Percentiles rank a stretch among this genome's conserved stretches.
Evolutionary conservation across 208 protist genomes (phyloP).

Genomic region (Spongospora subterranea): DNA sequence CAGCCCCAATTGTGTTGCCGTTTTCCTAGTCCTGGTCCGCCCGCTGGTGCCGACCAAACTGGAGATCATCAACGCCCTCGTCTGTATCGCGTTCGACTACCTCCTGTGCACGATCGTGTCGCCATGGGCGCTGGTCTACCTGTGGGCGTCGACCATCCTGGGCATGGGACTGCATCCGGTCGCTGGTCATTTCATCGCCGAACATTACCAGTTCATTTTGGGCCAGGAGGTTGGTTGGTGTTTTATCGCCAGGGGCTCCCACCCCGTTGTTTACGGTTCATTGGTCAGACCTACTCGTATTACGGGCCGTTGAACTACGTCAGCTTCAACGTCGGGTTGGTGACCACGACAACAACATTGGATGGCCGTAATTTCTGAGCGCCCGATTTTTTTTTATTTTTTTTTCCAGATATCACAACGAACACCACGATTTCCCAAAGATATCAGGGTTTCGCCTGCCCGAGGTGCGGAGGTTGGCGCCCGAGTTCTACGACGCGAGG

Average conservation of each 20-base stretch:
- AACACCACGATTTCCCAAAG: slow-evolving; percentile 96
- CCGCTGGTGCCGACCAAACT: slow-evolving; percentile 36
- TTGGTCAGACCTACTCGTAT: slow-evolving; percentile 93
- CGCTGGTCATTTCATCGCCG: slow-evolving; percentile 86
- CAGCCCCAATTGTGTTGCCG: background rate
- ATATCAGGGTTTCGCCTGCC: slow-evolving; percentile 85
- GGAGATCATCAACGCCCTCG: slow-evolving; percentile 68
- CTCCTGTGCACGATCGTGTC: slow-evolving; percentile 75
- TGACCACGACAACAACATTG: too few relatives aligned
- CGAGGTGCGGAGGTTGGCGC: slow-evolving; percentile 83
- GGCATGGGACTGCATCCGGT: slow-evolving; percentile 84
- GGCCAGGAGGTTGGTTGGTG: slow-evolving; percentile 69
- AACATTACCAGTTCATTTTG: slow-evolving; percentile 86
- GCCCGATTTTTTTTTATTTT: slow-evolving; percentile 4
- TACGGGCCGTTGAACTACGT: slow-evolving; percentile 89
- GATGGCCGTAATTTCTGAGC: background rate
- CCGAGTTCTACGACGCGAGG: slow-evolving; percentile 87
- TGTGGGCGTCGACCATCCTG: slow-evolving; percentile 79
- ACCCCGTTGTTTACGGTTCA: background rate
- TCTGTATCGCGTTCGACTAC: slow-evolving; percentile 71
- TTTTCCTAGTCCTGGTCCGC: slow-evolving; percentile 76
- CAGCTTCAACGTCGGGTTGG: background rate
- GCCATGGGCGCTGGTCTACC: slow-evolving; percentile 79
- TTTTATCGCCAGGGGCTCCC: too few relatives aligned
- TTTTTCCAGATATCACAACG: slow-evolving; percentile 94